Evolutionary conservation across 768 basidiomycete species (phyloP).

Genomic region (Pholiota microspora): DNA sequence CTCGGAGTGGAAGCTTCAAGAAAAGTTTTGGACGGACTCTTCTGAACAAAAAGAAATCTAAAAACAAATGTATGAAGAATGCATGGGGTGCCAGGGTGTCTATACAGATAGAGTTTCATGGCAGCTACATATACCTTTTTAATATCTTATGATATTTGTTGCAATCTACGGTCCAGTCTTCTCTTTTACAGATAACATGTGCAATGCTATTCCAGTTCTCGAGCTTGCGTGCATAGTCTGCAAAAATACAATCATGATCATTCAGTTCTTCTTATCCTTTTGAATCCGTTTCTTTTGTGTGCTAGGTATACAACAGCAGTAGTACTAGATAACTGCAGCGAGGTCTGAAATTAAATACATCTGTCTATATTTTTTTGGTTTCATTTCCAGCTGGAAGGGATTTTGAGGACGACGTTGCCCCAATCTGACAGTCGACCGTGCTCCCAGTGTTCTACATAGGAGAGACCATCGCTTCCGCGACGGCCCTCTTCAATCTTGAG

Average conservation of each 20-base stretch:
- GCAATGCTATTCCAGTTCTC: background rate
- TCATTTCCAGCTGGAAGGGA: slow-evolving; percentile 79
- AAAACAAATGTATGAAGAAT: slow-evolving; percentile 6
- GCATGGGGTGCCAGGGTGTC: background rate
- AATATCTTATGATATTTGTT: slow-evolving; percentile 11
- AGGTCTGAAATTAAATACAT: slow-evolving; percentile 3
- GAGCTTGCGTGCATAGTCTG: background rate
- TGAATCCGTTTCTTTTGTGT: slow-evolving; percentile 2
- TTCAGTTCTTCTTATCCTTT: background rate
- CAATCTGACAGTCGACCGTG: slow-evolving; percentile 65
- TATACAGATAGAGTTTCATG: background rate
- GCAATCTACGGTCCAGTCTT: background rate
- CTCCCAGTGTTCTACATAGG: slow-evolving; percentile 78
- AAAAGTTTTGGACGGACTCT: slow-evolving; percentile 74
- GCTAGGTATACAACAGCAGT: slow-evolving; percentile 16
- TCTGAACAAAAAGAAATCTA: slow-evolving; percentile 25
- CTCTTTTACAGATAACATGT: background rate
- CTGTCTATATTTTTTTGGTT: slow-evolving; percentile 3
- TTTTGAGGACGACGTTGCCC: slow-evolving; percentile 63
- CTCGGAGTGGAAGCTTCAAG: slow-evolving; percentile 91
- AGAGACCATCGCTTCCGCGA: slow-evolving; percentile 60
- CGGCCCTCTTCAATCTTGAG: slow-evolving; percentile 68
- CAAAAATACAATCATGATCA: background rate
- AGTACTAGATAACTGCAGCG: slow-evolving; percentile 12
- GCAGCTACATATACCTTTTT: slow-evolving; percentile 4